These are phyloP conservation scores for Pythium rhizo-oryzae DNA, from an alignment of 352 stramenopile species.

Conservation along the genomic window DNA sequence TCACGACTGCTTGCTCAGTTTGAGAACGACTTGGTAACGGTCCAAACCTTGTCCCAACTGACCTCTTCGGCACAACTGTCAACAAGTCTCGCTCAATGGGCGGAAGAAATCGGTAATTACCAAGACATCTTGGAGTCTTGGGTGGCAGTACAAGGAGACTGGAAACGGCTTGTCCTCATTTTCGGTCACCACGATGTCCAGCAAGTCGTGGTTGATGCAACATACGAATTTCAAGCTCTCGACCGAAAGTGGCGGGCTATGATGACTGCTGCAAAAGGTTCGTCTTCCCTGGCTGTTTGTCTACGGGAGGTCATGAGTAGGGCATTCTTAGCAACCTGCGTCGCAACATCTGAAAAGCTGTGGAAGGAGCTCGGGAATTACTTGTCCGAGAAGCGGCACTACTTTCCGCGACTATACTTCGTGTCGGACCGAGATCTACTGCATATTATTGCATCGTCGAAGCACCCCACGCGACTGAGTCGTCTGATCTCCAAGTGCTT, in stretches of 20 bases:
- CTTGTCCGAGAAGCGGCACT: conserved; percentile 58
- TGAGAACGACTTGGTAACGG: conserved; percentile 57
- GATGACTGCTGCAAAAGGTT: conserved; percentile 58
- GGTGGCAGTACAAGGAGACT: conserved; percentile 53
- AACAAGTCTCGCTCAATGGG: conserved; percentile 50
- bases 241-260: conserved; percentile 73
- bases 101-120: conserved; percentile 61
- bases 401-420: conserved; percentile 66
- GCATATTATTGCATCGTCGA: conserved; percentile 52
- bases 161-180: conserved; percentile 45
- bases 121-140: conserved; percentile 66
- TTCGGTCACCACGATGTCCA: conserved; percentile 62
- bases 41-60: conserved; percentile 58
- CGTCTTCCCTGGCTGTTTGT: conserved; percentile 53
- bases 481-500: conserved; percentile 60
- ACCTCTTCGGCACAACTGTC: conserved; percentile 40
- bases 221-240: conserved; percentile 61
- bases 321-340: conserved; percentile 47
- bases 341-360: conserved; percentile 51
- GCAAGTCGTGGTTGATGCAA: conserved; percentile 52
- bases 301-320: conserved; percentile 62
- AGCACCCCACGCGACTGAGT: conserved; percentile 36
- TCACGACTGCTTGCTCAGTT: conserved; percentile 44
- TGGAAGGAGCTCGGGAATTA: conserved; percentile 60
- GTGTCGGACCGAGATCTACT: conserved; percentile 67